phyloP scores from a whole-genome alignment of 2,329 filamentous ascomycete species.

The Macrophomina tecta region DNA sequence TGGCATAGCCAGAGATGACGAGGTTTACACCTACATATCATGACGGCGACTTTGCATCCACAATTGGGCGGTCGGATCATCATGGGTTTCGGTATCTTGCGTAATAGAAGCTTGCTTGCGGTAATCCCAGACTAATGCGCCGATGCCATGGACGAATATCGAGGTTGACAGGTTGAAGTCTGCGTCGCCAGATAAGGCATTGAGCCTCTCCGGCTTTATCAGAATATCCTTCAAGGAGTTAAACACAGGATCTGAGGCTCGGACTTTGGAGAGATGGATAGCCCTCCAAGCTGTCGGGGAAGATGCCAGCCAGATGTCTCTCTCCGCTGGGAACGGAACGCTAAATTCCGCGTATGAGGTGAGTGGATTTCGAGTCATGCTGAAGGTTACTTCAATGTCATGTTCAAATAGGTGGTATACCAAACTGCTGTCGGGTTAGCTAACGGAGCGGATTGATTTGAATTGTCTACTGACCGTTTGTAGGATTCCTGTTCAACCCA shows the following conservation, averaged over 20 bases:
- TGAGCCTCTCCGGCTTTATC: slow-evolving; percentile 2
- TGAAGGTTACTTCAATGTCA: slow-evolving; percentile 71
- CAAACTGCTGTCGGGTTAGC: slow-evolving; percentile 59
- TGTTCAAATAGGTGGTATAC: slow-evolving; percentile 69
- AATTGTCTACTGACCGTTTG: slow-evolving; percentile 29
- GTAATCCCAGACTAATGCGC: slow-evolving; percentile 17
- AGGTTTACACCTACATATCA: slow-evolving; percentile 24
- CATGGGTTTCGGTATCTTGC: slow-evolving; percentile 8
- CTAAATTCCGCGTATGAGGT: slow-evolving; percentile 74
- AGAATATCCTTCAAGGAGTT: background rate
- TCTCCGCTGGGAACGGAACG: slow-evolving; percentile 67
- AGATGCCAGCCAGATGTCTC: slow-evolving; percentile 69
- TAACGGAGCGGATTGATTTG: slow-evolving; percentile 27
- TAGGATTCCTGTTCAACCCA: slow-evolving; percentile 71
- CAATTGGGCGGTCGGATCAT: slow-evolving; percentile 30
- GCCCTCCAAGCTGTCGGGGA: slow-evolving; percentile 69
- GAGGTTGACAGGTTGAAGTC: slow-evolving; percentile 49
- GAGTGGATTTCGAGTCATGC: slow-evolving; percentile 66
- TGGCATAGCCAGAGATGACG: background rate
- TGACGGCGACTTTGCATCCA: slow-evolving; percentile 34
- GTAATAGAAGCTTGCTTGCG: slow-evolving; percentile 11
- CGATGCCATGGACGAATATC: slow-evolving; percentile 15
- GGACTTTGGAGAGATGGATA: slow-evolving; percentile 56
- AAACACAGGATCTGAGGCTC: slow-evolving; percentile 26
- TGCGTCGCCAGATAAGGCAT: slow-evolving; percentile 58